A percentile compares a stretch with the other conserved stretches of the same genome.
Evolutionary conservation across 2,329 filamentous ascomycete species (phyloP).

Genomic region (Arthrobotrys entomopaga): DNA sequence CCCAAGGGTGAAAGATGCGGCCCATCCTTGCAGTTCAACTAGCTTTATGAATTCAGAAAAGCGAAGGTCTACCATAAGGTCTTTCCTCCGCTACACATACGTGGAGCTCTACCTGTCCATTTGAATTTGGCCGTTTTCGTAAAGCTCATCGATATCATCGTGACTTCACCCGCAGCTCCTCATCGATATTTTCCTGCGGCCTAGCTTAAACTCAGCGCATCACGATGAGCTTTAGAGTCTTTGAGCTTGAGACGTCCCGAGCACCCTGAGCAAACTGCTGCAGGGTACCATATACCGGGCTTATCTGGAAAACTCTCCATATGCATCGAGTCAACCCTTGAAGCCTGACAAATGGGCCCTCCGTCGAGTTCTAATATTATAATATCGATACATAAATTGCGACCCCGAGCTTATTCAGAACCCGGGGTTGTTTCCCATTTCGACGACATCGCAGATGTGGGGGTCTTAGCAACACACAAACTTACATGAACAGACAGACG

Average conservation of each 20-base stretch:
- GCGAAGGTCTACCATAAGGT: not conserved
- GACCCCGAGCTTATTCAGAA: not conserved
- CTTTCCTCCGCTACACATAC: not conserved
- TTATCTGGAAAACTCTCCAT: not conserved
- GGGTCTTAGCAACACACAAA: constrained; percentile 16
- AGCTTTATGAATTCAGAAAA: not conserved
- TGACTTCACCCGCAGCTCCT: constrained; percentile 49
- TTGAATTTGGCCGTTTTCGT: not conserved
- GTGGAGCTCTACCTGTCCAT: not conserved
- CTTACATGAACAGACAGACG: too few relatives aligned
- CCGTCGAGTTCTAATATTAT: too few relatives aligned
- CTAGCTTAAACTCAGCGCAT: constrained; percentile 17
- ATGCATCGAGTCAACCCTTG: too few relatives aligned
- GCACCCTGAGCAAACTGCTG: constrained; percentile 28
- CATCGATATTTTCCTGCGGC: not conserved
- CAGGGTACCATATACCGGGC: constrained; percentile 25
- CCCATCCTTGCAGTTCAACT: constrained; percentile 16
- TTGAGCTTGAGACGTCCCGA: constrained; percentile 8
- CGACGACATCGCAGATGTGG: constrained; percentile 19
- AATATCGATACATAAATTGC: not conserved
- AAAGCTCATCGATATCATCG: constrained; percentile 35
- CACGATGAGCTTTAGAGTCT: constrained; percentile 16
- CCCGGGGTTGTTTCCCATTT: not conserved
- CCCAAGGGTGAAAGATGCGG: constrained; percentile 42
- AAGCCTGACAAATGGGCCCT: too few relatives aligned